Percentiles rank a stretch among this genome's conserved stretches.
phyloP scores from a whole-genome alignment of 2,329 filamentous ascomycete genomes.

The Nigrospora osmanthi region DNA sequence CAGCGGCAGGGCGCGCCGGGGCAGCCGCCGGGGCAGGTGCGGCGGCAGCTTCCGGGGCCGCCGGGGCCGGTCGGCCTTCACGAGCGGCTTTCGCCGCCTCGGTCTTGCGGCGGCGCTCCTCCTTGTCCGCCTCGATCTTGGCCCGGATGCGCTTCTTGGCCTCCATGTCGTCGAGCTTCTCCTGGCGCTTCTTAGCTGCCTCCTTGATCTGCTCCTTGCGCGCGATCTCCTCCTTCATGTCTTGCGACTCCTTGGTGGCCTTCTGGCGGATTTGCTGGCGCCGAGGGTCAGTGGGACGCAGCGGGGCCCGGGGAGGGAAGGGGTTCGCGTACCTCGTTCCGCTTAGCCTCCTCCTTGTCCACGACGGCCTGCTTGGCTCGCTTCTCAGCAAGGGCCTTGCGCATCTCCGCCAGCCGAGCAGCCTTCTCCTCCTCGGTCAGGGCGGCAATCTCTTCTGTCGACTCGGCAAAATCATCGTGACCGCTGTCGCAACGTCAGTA shows the following conservation, averaged over 20 bases:
- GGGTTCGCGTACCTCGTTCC: slow-evolving; percentile 61
- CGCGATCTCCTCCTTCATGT: slow-evolving; percentile 80
- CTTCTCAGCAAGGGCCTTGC: slow-evolving; percentile 65
- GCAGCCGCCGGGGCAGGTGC: slow-evolving; percentile 38
- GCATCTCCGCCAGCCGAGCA: slow-evolving; percentile 67
- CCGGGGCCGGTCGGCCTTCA: slow-evolving; percentile 58
- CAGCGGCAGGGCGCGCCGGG: slow-evolving; percentile 50
- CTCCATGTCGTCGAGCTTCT: slow-evolving; percentile 78
- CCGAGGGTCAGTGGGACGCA: background rate
- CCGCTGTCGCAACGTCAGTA: slow-evolving; percentile 40
- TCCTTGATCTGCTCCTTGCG: slow-evolving; percentile 91
- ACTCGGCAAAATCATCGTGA: slow-evolving; percentile 87
- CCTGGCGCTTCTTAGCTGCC: slow-evolving; percentile 74
- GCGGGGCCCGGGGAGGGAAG: background rate
- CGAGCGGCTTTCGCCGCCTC: slow-evolving; percentile 79
- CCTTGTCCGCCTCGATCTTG: slow-evolving; percentile 92
- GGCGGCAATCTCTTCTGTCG: slow-evolving; percentile 83
- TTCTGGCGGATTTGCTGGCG: slow-evolving; percentile 68
- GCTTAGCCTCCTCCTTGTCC: slow-evolving; percentile 76
- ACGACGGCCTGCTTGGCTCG: slow-evolving; percentile 56
- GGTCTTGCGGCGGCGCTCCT: slow-evolving; percentile 75
- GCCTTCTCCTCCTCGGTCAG: slow-evolving; percentile 89
- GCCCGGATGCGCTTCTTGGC: slow-evolving; percentile 86
- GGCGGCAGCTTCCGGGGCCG: slow-evolving; percentile 31
- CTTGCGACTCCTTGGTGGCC: slow-evolving; percentile 80